A percentile compares a stretch with the other conserved stretches of the same genome.
These are phyloP conservation scores for Cinnamomum chago DNA, from an alignment of 164 flowering plant genomes.

Conservation along the genomic window DNA sequence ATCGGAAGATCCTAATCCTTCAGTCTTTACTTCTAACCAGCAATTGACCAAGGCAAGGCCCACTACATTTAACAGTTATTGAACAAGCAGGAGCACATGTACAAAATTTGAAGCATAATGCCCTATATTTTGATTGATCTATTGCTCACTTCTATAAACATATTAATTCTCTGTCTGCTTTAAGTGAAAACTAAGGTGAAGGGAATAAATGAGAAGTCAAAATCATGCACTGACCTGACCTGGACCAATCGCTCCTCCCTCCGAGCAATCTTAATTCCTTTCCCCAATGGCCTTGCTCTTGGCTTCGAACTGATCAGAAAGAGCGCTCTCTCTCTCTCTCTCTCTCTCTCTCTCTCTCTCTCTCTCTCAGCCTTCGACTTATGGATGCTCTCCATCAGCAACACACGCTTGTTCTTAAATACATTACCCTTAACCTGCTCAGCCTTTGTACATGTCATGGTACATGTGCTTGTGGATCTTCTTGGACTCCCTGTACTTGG, in stretches of 20 bases:
- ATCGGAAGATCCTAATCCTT: too few relatives aligned
- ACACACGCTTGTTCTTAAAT: slow-evolving; percentile 50
- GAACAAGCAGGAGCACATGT: too few relatives aligned
- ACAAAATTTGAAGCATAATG: too few relatives aligned
- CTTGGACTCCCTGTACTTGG: slow-evolving; percentile 44
- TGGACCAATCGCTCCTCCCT: slow-evolving; percentile 47
- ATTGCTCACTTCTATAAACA: too few relatives aligned
- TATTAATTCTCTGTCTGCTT: too few relatives aligned
- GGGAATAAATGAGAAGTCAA: background rate
- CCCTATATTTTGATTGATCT: too few relatives aligned
- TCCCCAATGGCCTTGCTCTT: slow-evolving; percentile 55
- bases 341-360: slow-evolving; percentile 17
- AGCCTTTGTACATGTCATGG: slow-evolving; percentile 35
- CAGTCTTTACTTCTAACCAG: too few relatives aligned
- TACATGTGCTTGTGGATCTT: slow-evolving; percentile 55
- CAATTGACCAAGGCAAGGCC: too few relatives aligned
- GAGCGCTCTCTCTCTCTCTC: slow-evolving; percentile 47
- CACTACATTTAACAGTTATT: too few relatives aligned
- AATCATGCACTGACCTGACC: slow-evolving; percentile 19
- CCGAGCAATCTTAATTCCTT: slow-evolving; percentile 43
- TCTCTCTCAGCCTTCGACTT: slow-evolving; percentile 32
- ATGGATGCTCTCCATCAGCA: slow-evolving; percentile 46
- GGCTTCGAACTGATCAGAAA: slow-evolving; percentile 47
- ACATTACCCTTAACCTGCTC: slow-evolving; percentile 44
- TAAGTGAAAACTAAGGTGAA: too few relatives aligned